These are phyloP conservation scores for Xylariaceae sp. DNA, from an alignment of 2,329 filamentous ascomycete genomes.

Conservation along the genomic window DNA sequence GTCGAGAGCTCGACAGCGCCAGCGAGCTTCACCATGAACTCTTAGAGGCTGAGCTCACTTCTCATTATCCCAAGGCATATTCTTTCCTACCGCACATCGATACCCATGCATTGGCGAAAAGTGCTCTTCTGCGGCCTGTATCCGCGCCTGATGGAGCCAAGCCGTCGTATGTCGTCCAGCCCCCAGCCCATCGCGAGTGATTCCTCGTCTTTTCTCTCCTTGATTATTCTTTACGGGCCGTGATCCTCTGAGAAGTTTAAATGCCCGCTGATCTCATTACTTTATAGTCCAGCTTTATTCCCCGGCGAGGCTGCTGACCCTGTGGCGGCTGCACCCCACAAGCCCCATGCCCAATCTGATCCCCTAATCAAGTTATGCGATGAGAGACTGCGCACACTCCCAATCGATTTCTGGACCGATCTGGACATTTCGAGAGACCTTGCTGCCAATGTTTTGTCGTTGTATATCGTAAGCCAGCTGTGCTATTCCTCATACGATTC, in stretches of 20 bases:
- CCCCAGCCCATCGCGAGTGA: neutral
- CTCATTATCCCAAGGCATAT: conserved; percentile 23
- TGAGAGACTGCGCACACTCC: conserved; percentile 5
- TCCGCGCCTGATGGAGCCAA: neutral
- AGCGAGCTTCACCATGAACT: conserved; percentile 1
- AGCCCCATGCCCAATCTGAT: neutral
- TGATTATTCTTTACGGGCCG: neutral
- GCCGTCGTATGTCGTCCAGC: neutral
- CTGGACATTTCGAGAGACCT: conserved; percentile 8
- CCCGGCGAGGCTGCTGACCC: neutral
- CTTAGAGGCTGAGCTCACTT: conserved; percentile 24
- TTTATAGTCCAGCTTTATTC: neutral
- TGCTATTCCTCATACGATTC: neutral
- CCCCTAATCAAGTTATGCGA: conserved; percentile 6
- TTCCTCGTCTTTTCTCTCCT: neutral
- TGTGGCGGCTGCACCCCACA: neutral
- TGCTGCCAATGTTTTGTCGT: conserved; percentile 10
- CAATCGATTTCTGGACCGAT: conserved; percentile 10
- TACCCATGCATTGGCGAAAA: conserved; percentile 1
- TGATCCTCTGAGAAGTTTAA: neutral
- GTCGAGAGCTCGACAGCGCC: neutral
- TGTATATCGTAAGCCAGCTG: conserved; percentile 10
- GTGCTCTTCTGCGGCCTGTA: conserved; percentile 6
- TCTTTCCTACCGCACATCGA: conserved; percentile 14
- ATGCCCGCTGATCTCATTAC: neutral